phyloP scores from a whole-genome alignment of 2,329 filamentous ascomycete species.

The Graphilbum ipis-grandicollis region DNA sequence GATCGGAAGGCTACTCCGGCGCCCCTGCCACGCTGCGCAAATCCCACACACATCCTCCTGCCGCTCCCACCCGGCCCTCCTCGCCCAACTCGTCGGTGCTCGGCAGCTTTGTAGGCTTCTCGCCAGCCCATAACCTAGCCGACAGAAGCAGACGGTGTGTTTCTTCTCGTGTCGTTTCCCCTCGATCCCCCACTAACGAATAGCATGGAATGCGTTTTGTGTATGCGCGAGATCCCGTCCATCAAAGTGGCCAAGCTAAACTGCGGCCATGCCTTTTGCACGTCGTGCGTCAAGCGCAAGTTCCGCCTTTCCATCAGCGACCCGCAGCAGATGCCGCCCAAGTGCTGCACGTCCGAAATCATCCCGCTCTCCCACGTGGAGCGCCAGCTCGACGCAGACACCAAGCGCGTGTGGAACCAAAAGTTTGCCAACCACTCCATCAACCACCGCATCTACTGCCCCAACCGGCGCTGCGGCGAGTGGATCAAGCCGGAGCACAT shows the following conservation, averaged over 20 bases:
- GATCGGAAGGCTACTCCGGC: constrained; percentile 2
- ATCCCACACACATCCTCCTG: constrained; percentile 16
- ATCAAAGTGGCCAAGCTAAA: constrained; percentile 51
- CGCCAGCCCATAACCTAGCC: constrained; percentile 9
- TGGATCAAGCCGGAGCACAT: constrained; percentile 65
- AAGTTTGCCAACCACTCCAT: constrained; percentile 65
- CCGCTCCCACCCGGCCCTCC: constrained; percentile 16
- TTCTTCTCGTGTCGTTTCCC: neutral
- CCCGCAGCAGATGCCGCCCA: constrained; percentile 68
- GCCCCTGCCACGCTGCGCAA: constrained; percentile 8
- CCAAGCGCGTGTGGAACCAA: constrained; percentile 66
- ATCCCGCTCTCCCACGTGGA: constrained; percentile 67
- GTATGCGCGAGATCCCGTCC: constrained; percentile 48
- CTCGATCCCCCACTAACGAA: no score
- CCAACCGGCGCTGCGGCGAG: constrained; percentile 52
- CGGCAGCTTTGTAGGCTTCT: constrained; percentile 15
- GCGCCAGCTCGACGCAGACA: constrained; percentile 50
- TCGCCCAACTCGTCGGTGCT: constrained; percentile 19
- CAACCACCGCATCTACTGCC: constrained; percentile 63
- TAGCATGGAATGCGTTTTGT: constrained; percentile 45
- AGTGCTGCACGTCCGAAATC: constrained; percentile 56
- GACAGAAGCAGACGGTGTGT: constrained; percentile 13
- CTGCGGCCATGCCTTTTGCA: constrained; percentile 71
- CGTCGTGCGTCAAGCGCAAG: constrained; percentile 53
- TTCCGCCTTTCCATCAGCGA: constrained; percentile 65